phyloP scores from a whole-genome alignment of 352 stramenopile genomes.

The Elongisporangium senticosum region DNA sequence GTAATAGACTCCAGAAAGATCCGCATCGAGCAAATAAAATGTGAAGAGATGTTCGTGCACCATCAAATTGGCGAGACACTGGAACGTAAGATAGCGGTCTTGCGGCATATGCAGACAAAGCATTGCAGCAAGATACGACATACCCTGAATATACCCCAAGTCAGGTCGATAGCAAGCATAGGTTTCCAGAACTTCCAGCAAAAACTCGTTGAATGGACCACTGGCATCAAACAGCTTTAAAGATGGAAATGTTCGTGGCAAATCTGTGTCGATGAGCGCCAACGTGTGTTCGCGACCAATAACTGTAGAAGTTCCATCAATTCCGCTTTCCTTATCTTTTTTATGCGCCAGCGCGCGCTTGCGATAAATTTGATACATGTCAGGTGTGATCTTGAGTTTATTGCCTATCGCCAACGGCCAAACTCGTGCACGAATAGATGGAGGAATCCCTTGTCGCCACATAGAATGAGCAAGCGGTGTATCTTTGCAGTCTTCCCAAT shows the following conservation, averaged over 20 bases:
- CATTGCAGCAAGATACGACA: slow-evolving; percentile 85
- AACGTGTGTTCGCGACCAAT: slow-evolving; percentile 74
- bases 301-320: slow-evolving; percentile 10
- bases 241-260: slow-evolving; percentile 82
- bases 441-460: slow-evolving; percentile 78
- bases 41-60: slow-evolving; percentile 86
- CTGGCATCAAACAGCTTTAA: slow-evolving; percentile 72
- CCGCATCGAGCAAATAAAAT: slow-evolving; percentile 80
- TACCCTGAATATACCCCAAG: slow-evolving; percentile 86
- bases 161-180: slow-evolving; percentile 86
- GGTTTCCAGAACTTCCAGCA: slow-evolving; percentile 80
- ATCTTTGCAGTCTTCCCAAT: slow-evolving; percentile 76
- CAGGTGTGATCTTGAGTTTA: slow-evolving; percentile 77
- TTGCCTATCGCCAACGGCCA: slow-evolving; percentile 86
- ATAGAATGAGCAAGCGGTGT: slow-evolving; percentile 68
- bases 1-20: slow-evolving; percentile 80
- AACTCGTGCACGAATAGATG: slow-evolving; percentile 71
- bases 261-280: slow-evolving; percentile 79
- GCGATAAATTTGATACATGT: slow-evolving; percentile 85
- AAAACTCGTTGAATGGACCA: slow-evolving; percentile 68
- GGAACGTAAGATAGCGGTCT: slow-evolving; percentile 76
- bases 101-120: slow-evolving; percentile 83
- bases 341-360: slow-evolving; percentile 56
- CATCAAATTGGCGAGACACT: slow-evolving; percentile 86
- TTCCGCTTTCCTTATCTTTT: slow-evolving; percentile 22